Evolutionary conservation across 1,284 basidiomycete genomes (phyloP), one percentile per base, ranked within the genome.

Genomic region (Ceratobasidium theobromae): DNA sequence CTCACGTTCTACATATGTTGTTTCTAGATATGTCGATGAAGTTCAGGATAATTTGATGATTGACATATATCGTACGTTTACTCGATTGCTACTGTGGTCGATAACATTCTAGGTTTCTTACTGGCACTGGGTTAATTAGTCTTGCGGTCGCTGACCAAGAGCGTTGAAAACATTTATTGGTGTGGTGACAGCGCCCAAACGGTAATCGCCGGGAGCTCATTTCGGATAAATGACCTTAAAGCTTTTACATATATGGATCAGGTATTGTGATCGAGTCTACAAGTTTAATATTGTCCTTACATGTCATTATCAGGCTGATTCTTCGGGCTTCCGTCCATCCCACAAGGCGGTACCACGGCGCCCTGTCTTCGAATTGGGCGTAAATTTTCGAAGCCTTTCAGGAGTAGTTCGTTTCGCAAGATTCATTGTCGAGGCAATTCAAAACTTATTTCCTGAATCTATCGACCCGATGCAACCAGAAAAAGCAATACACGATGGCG

Each of bases 171-270:
- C 0, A 74, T 87, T 21, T 89, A 90, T 71, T 91, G 86, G 86
- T 88, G 88, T 0, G 89, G 88, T 0, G 88, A 91, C 71, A 91
- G 89, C 0, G 88, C 89, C 0, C 88, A 91, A 70, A 87, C 88
- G 0, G 89, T 91, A n/a, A 84, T 85, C 0, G 80, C 82, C 0
- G 88, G 88, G 0, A 88, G 86, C 65, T 82, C 86, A 0, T 90
- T 91, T 70, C 76, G 84, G 12, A 91, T 91, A 73, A 77, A 86
- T 68, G 88, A 89, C 43, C 40, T 43, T n/a, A 38, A 38, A 38
- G 40, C 40, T 18, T 43, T n/a, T 43, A n/a, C n/a, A n/a, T n/a
- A n/a, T n/a, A n/a, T n/a, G n/a, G n/a, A n/a, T n/a, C n/a, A n/a
- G n/a, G n/a, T n/a, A n/a, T n/a, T n/a, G n/a, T n/a, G n/a, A n/a